Conservation (phyloP, 345 rosid species). For the Litchi chinensis region DNA sequence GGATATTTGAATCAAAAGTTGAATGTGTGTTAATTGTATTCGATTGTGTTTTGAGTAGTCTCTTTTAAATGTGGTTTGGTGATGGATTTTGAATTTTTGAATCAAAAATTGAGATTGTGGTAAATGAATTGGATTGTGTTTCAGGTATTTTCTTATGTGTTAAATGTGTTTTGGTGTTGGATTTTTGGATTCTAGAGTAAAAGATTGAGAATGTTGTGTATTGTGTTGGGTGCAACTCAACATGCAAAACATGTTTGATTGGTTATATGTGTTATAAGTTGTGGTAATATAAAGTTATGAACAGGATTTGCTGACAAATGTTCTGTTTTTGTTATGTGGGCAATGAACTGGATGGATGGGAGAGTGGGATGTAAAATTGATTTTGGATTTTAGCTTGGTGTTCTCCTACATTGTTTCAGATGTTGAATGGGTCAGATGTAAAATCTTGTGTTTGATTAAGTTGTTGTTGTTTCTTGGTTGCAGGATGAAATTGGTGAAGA, state of each 20-base stretch:
- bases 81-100: too few relatives aligned
- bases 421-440: too few relatives aligned
- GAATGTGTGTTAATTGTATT: too few relatives aligned
- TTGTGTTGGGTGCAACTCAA: neutral
- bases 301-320: neutral
- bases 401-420: neutral
- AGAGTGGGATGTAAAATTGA: constrained; percentile 32
- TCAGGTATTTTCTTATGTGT: neutral
- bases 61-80: too few relatives aligned
- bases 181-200: too few relatives aligned
- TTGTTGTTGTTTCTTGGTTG: neutral
- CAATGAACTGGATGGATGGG: constrained; percentile 80
- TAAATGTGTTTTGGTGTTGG: neutral
- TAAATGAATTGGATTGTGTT: neutral
- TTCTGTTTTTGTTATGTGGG: neutral
- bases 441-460: neutral
- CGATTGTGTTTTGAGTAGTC: too few relatives aligned
- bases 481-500: constrained; percentile 1
- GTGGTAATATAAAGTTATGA: neutral
- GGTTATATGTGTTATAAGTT: neutral
- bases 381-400: too few relatives aligned
- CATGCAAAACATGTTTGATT: neutral
- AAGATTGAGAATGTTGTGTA: neutral
- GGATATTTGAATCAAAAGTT: too few relatives aligned
- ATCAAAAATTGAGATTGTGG: neutral